Evolutionary conservation across 352 stramenopile genomes (phyloP).

Genomic region (Globisporangium perplexum): DNA sequence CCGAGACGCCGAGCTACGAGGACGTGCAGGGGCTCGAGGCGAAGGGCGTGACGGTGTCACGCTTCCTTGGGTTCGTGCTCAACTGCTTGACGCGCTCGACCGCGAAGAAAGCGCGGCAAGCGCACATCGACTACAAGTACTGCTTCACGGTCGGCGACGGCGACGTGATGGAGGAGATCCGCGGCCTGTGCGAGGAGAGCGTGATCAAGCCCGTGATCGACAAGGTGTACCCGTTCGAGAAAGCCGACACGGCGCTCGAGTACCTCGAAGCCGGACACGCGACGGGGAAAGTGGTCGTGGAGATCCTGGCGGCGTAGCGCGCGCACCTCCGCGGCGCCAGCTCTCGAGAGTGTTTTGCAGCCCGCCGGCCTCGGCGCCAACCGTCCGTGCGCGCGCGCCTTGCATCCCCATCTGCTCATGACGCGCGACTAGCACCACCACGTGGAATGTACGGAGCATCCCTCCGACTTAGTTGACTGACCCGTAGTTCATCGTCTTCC

Average conservation of each 20-base stretch:
- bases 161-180: slow-evolving; percentile 27
- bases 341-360: slow-evolving; percentile 6
- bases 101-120: slow-evolving; percentile 24
- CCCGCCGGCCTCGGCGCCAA: too few relatives aligned
- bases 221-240: slow-evolving; percentile 41
- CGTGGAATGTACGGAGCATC: too few relatives aligned
- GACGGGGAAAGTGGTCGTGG: slow-evolving; percentile 41
- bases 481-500: slow-evolving; percentile 43
- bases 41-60: slow-evolving; percentile 20
- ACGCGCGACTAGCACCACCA: too few relatives aligned
- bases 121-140: slow-evolving; percentile 34
- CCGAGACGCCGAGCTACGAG: slow-evolving; percentile 26
- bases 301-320: slow-evolving; percentile 14
- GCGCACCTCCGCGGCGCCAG: background rate
- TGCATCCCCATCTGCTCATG: too few relatives aligned
- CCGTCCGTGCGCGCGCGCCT: too few relatives aligned
- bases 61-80: slow-evolving; percentile 29
- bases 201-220: slow-evolving; percentile 31
- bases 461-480: slow-evolving; percentile 16
- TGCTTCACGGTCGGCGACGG: slow-evolving; percentile 26
- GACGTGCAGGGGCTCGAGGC: slow-evolving; percentile 16
- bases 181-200: slow-evolving; percentile 19
- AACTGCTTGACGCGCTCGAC: slow-evolving; percentile 34
- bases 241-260: slow-evolving; percentile 35
- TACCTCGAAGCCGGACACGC: slow-evolving; percentile 35